Percentiles rank a stretch among this genome's conserved stretches.
Evolutionary conservation across 352 stramenopile species (phyloP).

Genomic region (Pythium folliculosum): DNA sequence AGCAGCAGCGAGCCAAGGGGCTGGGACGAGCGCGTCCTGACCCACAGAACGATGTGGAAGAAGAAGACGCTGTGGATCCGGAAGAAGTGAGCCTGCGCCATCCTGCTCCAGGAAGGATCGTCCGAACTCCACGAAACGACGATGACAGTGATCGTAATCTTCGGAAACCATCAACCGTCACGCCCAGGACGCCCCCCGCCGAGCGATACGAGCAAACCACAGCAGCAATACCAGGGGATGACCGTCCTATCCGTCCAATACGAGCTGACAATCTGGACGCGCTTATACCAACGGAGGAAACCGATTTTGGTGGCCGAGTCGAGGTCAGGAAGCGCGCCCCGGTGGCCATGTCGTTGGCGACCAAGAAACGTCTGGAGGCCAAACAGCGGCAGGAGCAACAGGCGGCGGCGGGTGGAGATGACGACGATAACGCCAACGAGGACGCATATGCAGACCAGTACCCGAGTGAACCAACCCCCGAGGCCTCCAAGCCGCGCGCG

Average conservation of each 20-base stretch:
- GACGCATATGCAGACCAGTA: neutral
- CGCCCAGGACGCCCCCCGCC: neutral
- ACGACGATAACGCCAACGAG: neutral
- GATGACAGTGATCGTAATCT: neutral
- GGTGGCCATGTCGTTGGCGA: conserved; percentile 40
- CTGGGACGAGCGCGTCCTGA: neutral
- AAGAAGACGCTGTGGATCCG: neutral
- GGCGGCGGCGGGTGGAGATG: neutral
- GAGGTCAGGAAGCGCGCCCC: neutral
- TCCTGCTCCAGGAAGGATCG: neutral
- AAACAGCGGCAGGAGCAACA: conserved; percentile 50
- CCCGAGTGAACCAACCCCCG: neutral
- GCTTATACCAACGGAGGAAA: conserved; percentile 6
- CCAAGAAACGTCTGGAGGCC: conserved; percentile 63
- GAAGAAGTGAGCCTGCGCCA: neutral
- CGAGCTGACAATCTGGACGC: neutral
- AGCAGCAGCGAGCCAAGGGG: too few species aligned
- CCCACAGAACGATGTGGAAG: neutral
- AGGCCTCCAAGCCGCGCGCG: neutral
- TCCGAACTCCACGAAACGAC: neutral
- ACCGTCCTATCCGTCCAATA: conserved; percentile 48
- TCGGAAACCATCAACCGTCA: neutral
- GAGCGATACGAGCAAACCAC: too few species aligned
- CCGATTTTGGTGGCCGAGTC: neutral
- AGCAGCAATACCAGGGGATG: conserved; percentile 11